phyloP scores from a whole-genome alignment of 2,329 filamentous ascomycete genomes.

The Stenocarpella maydis region DNA sequence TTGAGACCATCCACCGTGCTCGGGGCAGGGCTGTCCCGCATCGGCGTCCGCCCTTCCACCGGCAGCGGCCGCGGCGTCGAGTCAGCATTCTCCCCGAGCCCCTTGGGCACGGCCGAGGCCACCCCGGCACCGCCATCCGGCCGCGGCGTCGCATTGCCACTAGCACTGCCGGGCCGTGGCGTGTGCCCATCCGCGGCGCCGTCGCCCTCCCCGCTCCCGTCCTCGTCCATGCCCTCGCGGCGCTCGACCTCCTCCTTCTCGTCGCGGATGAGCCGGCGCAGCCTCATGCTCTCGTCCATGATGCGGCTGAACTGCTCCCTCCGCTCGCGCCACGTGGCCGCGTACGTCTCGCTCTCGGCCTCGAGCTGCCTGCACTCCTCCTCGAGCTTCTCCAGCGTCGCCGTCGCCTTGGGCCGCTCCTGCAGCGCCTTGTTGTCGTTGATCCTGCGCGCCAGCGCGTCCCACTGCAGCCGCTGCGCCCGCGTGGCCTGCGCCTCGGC shows the following conservation, averaged over 20 bases:
- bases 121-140: constrained; percentile 54
- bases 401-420: constrained; percentile 82
- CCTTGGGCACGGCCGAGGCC: constrained; percentile 35
- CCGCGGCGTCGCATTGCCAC: constrained; percentile 60
- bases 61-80: constrained; percentile 41
- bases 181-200: constrained; percentile 60
- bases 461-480: constrained; percentile 82
- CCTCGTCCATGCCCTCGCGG: constrained; percentile 81
- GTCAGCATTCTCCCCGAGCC: constrained; percentile 38
- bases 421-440: constrained; percentile 81
- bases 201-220: constrained; percentile 52
- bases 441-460: constrained; percentile 88
- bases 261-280: constrained; percentile 86
- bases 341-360: constrained; percentile 83
- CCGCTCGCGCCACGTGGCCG: constrained; percentile 83
- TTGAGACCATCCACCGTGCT: constrained; percentile 44
- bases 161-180: constrained; percentile 58
- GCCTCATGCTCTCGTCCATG: constrained; percentile 87
- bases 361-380: constrained; percentile 89
- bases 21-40: constrained; percentile 45
- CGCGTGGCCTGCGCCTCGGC: constrained; percentile 79
- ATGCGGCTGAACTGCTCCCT: constrained; percentile 87
- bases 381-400: constrained; percentile 81
- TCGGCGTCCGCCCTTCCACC: constrained; percentile 43
- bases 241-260: constrained; percentile 95